A percentile compares a stretch with the other conserved stretches of the same genome.
These are phyloP conservation scores for Pseudocercospora musae DNA, from an alignment of 2,329 filamentous ascomycete species.

Conservation along the genomic window DNA sequence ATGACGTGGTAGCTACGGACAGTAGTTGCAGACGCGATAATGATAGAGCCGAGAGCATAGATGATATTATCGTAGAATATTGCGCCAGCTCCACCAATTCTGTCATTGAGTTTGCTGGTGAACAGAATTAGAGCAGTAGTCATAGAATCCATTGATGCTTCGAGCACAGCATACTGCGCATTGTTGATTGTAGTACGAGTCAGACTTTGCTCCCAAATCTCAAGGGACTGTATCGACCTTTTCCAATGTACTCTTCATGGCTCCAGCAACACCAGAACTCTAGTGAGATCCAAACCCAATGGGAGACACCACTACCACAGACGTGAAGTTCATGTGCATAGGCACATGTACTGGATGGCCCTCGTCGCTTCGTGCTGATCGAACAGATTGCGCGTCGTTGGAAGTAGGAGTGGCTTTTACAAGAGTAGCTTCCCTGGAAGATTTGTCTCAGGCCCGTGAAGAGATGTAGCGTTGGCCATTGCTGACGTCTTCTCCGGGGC, in stretches of 20 bases:
- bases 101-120: slow-evolving; percentile 57
- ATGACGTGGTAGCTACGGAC: slow-evolving; percentile 59
- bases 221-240: slow-evolving; percentile 36
- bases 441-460: not conserved
- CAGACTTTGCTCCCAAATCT: not conserved
- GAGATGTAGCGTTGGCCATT: not conserved
- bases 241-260: slow-evolving; percentile 61
- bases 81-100: slow-evolving; percentile 57
- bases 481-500: not conserved
- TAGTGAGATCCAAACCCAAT: slow-evolving; percentile 61
- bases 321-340: slow-evolving; percentile 38
- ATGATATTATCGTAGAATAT: slow-evolving; percentile 62
- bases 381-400: slow-evolving; percentile 8
- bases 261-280: slow-evolving; percentile 59
- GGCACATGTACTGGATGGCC: slow-evolving; percentile 20
- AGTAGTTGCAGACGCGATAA: slow-evolving; percentile 57
- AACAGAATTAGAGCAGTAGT: slow-evolving; percentile 54
- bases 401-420: not conserved
- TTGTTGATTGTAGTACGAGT: slow-evolving; percentile 49
- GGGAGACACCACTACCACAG: slow-evolving; percentile 51
- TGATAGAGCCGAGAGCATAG: slow-evolving; percentile 56
- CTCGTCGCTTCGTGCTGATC: slow-evolving; percentile 9
- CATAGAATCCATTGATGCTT: slow-evolving; percentile 63
- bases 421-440: not conserved
- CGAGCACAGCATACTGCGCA: slow-evolving; percentile 56